Base-by-base conservation (phyloP, 352 stramenopile genomes). In the Aphanomyces stellatus region DNA sequence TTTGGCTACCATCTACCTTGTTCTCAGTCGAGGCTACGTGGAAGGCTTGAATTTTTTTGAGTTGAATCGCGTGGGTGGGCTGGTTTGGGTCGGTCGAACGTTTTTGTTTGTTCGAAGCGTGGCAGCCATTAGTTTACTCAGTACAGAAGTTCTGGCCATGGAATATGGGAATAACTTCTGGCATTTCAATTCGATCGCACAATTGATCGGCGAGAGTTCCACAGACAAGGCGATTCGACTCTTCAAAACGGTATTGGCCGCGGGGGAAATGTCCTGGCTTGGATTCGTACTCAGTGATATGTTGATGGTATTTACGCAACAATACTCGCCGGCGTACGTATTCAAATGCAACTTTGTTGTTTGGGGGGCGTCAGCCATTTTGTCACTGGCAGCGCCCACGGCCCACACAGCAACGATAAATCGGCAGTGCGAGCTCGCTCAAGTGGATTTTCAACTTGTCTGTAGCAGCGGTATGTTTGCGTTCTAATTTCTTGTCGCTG, bases 391-490 rank as follows among this genome's bases (percentile, higher is more conserved):
- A 17, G 37, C 37, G 37, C 37, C 37, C 8, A 17, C 37, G 37
- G 17, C 37, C 8, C 37, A 43, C 37, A 43, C 37, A 17, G 37
- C 37, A 8, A 43, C 37, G 17, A 17, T 43, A 8, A 17, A 43
- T 17, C 37, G 37, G 8, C 8, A 43, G 17, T 43, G 37, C 37
- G 37, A 43, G 17, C 17, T 17, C 37, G 55, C 41, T 56, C 30
- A 46, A 13, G 24, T 63, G n/a, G 55, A 63, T n/a, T 49, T 63
- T 56, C 55, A 63, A 27, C 27, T 63, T 25, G 55, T 49, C n/a
- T 63, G 55, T 24, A 49, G 28, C 19, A 63, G 17, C 7, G 55
- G 17, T 56, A n/a, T 31, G 35, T 22, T 63, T 8, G 8, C 8
- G n/a, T n/a, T 43, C 37, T 17, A 43, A 17, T 43, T 8, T 8